A percentile compares a stretch with the other conserved stretches of the same genome.
phyloP scores from a whole-genome alignment of 2,329 filamentous ascomycete species.

The Mariannaea elegans region DNA sequence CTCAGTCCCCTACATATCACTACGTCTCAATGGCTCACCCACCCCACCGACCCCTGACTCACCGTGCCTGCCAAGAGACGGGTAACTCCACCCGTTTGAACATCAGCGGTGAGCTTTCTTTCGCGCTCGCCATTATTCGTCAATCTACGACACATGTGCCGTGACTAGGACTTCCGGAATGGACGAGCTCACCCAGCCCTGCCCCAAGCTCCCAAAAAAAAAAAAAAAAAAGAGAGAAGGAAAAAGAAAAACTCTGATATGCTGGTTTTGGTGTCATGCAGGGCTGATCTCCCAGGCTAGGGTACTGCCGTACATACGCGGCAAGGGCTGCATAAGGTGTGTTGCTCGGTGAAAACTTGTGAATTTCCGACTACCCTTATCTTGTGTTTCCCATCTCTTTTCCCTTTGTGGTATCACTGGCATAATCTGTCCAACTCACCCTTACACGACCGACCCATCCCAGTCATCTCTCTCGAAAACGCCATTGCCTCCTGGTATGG shows the following conservation, averaged over 20 bases:
- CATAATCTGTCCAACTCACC: slow-evolving; percentile 15
- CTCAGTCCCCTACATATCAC: not conserved
- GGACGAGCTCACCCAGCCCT: not conserved
- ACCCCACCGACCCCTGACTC: not conserved
- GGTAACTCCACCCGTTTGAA: not conserved
- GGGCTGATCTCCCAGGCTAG: slow-evolving; percentile 21
- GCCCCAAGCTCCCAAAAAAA: not conserved
- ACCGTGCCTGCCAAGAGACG: not conserved
- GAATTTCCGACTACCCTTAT: slow-evolving; percentile 22
- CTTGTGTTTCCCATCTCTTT: slow-evolving; percentile 12
- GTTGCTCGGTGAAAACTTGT: slow-evolving; percentile 21
- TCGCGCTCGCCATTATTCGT: slow-evolving; percentile 1
- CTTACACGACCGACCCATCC: slow-evolving; percentile 4
- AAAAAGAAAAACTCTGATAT: not conserved
- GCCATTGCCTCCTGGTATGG: slow-evolving; percentile 11
- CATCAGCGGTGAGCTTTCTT: slow-evolving; percentile 14
- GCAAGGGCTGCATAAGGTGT: slow-evolving; percentile 15
- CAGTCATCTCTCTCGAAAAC: slow-evolving; percentile 7
- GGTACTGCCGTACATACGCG: slow-evolving; percentile 18
- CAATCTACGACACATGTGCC: slow-evolving; percentile 4
- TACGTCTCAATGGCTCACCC: not conserved
- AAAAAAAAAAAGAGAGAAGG: not conserved
- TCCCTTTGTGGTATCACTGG: slow-evolving; percentile 21
- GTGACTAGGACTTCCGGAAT: not conserved
- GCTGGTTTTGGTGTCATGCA: slow-evolving; percentile 10